phyloP scores from a whole-genome alignment of 202 grass and related monocot species.

The Carex sylvatica region DNA sequence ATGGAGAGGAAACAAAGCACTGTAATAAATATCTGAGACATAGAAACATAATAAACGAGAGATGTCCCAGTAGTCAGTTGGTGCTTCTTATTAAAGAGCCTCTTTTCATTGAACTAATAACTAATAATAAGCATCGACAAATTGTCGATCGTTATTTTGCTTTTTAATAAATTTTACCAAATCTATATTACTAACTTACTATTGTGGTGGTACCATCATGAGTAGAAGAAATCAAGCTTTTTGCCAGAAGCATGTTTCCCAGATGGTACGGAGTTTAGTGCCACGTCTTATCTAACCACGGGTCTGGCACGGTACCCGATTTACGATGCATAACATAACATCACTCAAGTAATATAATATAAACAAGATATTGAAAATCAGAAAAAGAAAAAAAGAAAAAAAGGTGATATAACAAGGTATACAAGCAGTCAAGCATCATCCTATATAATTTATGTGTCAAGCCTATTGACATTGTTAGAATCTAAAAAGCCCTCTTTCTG shows the following conservation, averaged over 20 bases:
- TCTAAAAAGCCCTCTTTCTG: neutral
- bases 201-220: neutral
- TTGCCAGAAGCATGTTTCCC: constrained; percentile 10
- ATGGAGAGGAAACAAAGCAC: neutral
- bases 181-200: neutral
- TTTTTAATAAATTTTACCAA: no score
- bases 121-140: no score
- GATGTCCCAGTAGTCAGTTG: neutral
- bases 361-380: neutral
- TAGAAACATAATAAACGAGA: neutral
- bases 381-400: neutral
- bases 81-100: neutral
- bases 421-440: neutral
- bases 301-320: neutral
- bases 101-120: neutral
- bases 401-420: neutral
- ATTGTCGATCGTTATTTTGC: no score
- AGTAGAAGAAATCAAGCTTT: neutral
- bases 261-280: neutral
- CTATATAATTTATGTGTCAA: neutral
- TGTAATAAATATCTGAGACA: neutral
- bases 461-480: neutral
- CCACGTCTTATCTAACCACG: constrained; percentile 3
- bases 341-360: neutral
- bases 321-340: neutral